phyloP scores from a whole-genome alignment of 164 flowering plant species.

The Liriodendron chinense region DNA sequence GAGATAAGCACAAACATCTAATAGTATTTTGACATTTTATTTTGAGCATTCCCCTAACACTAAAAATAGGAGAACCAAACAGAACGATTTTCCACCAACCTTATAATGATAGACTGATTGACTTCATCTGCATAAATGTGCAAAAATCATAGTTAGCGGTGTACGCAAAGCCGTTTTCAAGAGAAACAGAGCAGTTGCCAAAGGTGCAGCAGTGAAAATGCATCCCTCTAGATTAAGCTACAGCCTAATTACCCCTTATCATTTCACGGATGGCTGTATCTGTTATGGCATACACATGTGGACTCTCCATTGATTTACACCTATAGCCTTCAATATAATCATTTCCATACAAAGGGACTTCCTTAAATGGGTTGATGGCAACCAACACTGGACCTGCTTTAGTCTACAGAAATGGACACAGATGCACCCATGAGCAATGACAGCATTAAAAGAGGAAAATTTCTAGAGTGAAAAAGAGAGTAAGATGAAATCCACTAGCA shows the following conservation, averaged over 20 bases:
- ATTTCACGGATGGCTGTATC: conserved; percentile 97
- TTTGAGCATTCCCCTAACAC: no score
- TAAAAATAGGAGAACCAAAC: no score
- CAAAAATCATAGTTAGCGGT: conserved; percentile 1
- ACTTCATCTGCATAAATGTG: conserved; percentile 83
- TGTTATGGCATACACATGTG: conserved; percentile 96
- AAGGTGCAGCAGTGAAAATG: background rate
- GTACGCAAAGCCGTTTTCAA: background rate
- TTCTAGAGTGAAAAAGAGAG: background rate
- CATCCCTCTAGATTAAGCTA: background rate
- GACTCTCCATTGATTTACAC: conserved; percentile 65
- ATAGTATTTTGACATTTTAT: no score
- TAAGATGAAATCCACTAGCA: conserved; percentile 3
- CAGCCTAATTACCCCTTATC: conserved; percentile 66
- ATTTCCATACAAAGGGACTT: conserved; percentile 85
- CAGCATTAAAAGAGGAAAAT: background rate
- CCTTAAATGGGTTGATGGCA: conserved; percentile 94
- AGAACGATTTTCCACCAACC: conserved; percentile 48
- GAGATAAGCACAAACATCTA: no score
- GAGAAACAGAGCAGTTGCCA: background rate
- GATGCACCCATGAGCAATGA: background rate
- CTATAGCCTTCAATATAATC: conserved; percentile 81
- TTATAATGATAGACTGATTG: conserved; percentile 96
- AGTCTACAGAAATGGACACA: conserved; percentile 42
- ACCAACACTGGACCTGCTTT: conserved; percentile 99